Percentiles rank a stretch among this genome's conserved stretches.
Evolutionary conservation across 2,329 filamentous ascomycete species (phyloP).

Genomic region (Didymella keratinophila): DNA sequence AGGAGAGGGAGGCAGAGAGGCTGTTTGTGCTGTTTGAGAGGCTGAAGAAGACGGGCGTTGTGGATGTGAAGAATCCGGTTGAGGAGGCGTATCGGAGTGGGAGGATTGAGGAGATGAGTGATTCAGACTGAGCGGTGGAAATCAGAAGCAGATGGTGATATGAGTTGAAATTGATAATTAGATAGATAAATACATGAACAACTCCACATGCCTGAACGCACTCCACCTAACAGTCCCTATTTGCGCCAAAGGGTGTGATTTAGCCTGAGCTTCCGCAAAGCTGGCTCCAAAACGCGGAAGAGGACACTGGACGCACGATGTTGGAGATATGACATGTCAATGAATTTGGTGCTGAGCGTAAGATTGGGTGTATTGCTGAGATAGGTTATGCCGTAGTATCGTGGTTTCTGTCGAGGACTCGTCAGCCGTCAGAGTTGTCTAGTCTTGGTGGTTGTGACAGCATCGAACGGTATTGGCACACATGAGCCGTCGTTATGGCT

Average conservation of each 20-base stretch:
- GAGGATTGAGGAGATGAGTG: constrained; percentile 73
- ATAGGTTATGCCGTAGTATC: neutral
- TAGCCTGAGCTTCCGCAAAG: neutral
- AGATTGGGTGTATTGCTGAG: neutral
- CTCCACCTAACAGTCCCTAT: neutral
- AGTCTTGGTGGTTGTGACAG: neutral
- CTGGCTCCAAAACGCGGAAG: neutral
- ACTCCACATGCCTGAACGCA: neutral
- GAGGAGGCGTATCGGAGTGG: constrained; percentile 73
- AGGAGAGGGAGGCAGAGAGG: constrained; percentile 87
- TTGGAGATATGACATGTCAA: neutral
- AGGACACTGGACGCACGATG: neutral
- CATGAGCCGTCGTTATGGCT: neutral
- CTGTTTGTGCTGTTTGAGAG: constrained; percentile 90
- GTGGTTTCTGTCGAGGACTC: no score
- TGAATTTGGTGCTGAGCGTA: neutral
- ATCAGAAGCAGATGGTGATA: neutral
- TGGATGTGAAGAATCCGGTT: constrained; percentile 82
- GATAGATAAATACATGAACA: neutral
- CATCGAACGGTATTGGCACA: neutral
- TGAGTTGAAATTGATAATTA: neutral
- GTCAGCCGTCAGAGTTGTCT: neutral
- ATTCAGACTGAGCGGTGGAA: constrained; percentile 44
- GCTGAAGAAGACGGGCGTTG: constrained; percentile 76
- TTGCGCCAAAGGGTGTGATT: neutral